phyloP scores from a whole-genome alignment of 1,139 yeast species.

The Hansenula lynferdii region DNA sequence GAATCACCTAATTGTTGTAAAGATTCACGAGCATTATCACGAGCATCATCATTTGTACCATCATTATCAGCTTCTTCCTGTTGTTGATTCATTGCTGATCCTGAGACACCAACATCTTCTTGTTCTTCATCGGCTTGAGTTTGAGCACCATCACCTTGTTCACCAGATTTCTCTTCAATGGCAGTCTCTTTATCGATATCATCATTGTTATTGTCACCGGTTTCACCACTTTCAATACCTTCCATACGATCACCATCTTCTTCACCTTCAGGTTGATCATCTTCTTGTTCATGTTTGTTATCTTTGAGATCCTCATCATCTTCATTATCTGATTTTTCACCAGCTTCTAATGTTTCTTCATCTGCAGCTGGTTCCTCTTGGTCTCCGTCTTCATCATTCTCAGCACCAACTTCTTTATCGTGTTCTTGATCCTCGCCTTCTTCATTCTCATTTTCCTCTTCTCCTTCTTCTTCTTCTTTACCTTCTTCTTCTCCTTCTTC shows the following conservation, averaged over 20 bases:
- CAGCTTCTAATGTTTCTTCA: constrained; percentile 25
- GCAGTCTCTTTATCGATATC: constrained; percentile 60
- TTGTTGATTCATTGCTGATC: constrained; percentile 54
- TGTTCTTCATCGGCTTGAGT: constrained; percentile 63
- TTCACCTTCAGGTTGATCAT: constrained; percentile 23
- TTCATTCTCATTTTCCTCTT: too few species aligned
- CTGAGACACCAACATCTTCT: constrained; percentile 65
- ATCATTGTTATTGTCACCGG: constrained; percentile 46
- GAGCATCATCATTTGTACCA: constrained; percentile 50
- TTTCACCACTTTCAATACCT: constrained; percentile 39
- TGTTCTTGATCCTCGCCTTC: constrained; percentile 28
- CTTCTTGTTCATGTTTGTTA: constrained; percentile 24
- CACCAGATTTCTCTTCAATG: constrained; percentile 67
- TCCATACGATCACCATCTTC: constrained; percentile 25
- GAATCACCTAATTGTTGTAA: constrained; percentile 88
- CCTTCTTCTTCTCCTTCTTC: constrained; percentile 27
- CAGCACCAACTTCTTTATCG: constrained; percentile 26
- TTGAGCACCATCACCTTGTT: constrained; percentile 74
- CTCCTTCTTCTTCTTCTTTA: constrained; percentile 28
- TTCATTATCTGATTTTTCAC: constrained; percentile 24
- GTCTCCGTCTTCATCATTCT: constrained; percentile 25
- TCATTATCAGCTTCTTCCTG: constrained; percentile 29
- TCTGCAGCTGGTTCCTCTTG: constrained; percentile 25
- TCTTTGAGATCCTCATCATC: constrained; percentile 27
- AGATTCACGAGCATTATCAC: constrained; percentile 74